A percentile compares a stretch with the other conserved stretches of the same genome.
Conservation (phyloP, 1,139 yeast genomes). For the Wickerhamomyces sp. region DNA sequence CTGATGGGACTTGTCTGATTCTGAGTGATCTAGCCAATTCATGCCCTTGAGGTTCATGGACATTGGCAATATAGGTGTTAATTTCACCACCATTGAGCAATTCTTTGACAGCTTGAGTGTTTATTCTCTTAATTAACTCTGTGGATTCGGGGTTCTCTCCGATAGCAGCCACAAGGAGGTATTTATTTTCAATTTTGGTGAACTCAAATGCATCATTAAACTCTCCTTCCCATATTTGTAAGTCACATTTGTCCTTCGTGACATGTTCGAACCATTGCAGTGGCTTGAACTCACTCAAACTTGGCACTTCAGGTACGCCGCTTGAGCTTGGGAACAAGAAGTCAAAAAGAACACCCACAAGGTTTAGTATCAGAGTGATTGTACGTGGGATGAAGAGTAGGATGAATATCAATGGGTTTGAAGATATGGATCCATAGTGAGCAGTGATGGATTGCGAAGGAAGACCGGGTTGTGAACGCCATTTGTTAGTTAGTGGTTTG, state of each 20-base stretch:
- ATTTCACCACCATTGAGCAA: constrained; percentile 23
- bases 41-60: constrained; percentile 29
- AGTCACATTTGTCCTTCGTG: constrained; percentile 13
- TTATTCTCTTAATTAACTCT: constrained; percentile 24
- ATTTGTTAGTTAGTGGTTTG: constrained; percentile 25
- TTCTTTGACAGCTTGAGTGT: constrained; percentile 20
- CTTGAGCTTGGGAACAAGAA: constrained; percentile 17
- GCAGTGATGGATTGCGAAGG: not conserved
- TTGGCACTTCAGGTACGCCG: constrained; percentile 15
- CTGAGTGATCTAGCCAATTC: constrained; percentile 26
- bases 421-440: constrained; percentile 6
- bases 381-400: constrained; percentile 21
- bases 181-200: constrained; percentile 27
- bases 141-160: constrained; percentile 22
- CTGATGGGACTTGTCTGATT: constrained; percentile 27
- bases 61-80: constrained; percentile 26
- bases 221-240: constrained; percentile 15
- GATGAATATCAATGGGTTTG: constrained; percentile 19
- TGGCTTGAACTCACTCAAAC: constrained; percentile 9
- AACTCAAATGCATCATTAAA: constrained; percentile 28
- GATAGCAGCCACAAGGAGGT: constrained; percentile 26
- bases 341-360: constrained; percentile 10
- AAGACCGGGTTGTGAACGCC: constrained; percentile 17
- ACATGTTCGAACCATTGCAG: constrained; percentile 7
- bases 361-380: constrained; percentile 16